phyloP scores from a whole-genome alignment of 208 protist species.

The Angomonas desouzai region DNA sequence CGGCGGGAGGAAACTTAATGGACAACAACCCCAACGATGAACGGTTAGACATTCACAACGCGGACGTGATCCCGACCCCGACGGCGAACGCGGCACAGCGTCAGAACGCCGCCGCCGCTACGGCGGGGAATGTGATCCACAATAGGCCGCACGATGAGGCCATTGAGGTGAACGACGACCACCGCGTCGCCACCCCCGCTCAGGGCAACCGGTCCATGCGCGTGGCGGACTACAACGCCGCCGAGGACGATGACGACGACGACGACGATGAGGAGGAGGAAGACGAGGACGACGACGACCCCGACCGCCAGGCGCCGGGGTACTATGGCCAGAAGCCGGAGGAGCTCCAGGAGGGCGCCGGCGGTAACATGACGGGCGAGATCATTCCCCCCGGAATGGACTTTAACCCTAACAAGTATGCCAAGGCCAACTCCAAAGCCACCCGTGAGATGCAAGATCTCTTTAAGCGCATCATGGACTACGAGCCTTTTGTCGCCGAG shows the following conservation, averaged over 20 bases:
- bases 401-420: conserved; percentile 91
- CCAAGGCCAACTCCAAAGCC: conserved; percentile 76
- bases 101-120: no score
- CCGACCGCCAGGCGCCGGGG: conserved; percentile 27
- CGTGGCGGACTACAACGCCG: conserved; percentile 22
- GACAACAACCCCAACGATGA: conserved; percentile 90
- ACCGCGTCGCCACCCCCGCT: conserved; percentile 17
- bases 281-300: conserved; percentile 20
- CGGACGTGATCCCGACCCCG: conserved; percentile 57
- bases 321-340: conserved; percentile 62
- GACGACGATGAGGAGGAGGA: conserved; percentile 37
- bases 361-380: conserved; percentile 14
- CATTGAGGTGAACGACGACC: conserved; percentile 32
- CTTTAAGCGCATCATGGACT: conserved; percentile 94
- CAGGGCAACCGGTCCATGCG: conserved; percentile 9
- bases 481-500: conserved; percentile 92
- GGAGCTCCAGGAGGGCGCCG: conserved; percentile 41
- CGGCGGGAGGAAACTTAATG: conserved; percentile 39
- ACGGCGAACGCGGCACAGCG: conserved; percentile 14
- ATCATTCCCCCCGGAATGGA: conserved; percentile 7
- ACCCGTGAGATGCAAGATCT: conserved; percentile 93
- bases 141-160: conserved; percentile 72
- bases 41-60: conserved; percentile 54
- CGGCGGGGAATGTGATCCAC: conserved; percentile 24
- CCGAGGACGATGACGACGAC: conserved; percentile 17